phyloP scores from a whole-genome alignment of 2,329 filamentous ascomycete species.

The Colletotrichum sp. region DNA sequence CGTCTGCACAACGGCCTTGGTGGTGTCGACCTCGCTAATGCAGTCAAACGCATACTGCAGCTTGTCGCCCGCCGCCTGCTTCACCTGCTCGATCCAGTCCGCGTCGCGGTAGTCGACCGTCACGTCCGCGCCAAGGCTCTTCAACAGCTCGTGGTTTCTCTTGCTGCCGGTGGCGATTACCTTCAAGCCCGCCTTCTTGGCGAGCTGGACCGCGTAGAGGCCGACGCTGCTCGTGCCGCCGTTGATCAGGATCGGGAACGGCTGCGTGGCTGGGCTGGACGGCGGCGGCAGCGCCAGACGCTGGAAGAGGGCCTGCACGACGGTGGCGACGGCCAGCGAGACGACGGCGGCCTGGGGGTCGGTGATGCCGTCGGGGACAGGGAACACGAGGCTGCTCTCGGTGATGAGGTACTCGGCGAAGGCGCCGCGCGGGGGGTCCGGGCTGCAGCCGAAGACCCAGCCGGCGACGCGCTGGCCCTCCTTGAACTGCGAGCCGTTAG shows the following conservation, averaged over 20 bases:
- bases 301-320: conserved; percentile 17
- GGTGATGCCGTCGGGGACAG: background rate
- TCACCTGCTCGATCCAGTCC: conserved; percentile 13
- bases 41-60: conserved; percentile 31
- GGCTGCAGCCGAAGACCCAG: conserved; percentile 33
- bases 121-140: conserved; percentile 48
- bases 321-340: conserved; percentile 9
- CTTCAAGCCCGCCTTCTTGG: conserved; percentile 5
- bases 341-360: conserved; percentile 10
- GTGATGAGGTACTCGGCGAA: conserved; percentile 19
- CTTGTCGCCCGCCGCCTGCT: conserved; percentile 24
- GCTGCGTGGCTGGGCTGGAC: background rate
- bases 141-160: conserved; percentile 42
- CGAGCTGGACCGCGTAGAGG: conserved; percentile 15
- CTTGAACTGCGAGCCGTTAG: conserved; percentile 33
- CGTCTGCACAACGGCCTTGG: conserved; percentile 28
- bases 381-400: conserved; percentile 15
- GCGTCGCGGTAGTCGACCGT: conserved; percentile 49
- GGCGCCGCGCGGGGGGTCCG: conserved; percentile 15
- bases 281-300: conserved; percentile 3
- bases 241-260: conserved; percentile 28
- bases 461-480: conserved; percentile 37
- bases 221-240: conserved; percentile 28
- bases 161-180: conserved; percentile 23
- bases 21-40: conserved; percentile 34